These are phyloP conservation scores for Endoconidiophora polonica DNA, from an alignment of 2,329 filamentous ascomycete species.

Conservation along the genomic window DNA sequence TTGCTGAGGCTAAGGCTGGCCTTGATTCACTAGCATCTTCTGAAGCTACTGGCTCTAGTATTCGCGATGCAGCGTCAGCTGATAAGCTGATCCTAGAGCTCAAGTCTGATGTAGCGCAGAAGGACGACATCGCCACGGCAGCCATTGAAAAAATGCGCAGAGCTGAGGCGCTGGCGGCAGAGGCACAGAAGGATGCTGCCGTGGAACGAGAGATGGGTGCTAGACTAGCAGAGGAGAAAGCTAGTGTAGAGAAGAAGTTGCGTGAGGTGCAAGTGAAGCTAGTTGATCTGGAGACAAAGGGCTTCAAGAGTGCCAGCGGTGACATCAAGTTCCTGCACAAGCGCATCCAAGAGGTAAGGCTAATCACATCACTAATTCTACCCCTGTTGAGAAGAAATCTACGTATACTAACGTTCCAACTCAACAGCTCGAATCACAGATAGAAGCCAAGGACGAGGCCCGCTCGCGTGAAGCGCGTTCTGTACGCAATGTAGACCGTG, in stretches of 20 bases:
- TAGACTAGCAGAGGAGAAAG: constrained; percentile 78
- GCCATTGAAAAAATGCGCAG: constrained; percentile 95
- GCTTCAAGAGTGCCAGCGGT: constrained; percentile 83
- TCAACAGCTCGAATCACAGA: constrained; percentile 63
- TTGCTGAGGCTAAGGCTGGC: constrained; percentile 74
- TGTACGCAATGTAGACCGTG: constrained; percentile 81
- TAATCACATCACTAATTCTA: not conserved
- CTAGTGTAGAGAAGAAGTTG: constrained; percentile 68
- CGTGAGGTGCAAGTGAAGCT: constrained; percentile 82
- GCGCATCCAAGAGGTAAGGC: constrained; percentile 77
- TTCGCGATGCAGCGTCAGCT: constrained; percentile 75
- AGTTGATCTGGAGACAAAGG: constrained; percentile 91
- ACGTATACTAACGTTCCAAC: constrained; percentile 17
- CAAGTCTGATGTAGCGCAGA: constrained; percentile 74
- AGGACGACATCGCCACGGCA: constrained; percentile 81
- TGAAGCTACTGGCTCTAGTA: constrained; percentile 67
- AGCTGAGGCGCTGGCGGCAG: constrained; percentile 69
- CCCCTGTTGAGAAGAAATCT: not conserved
- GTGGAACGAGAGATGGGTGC: constrained; percentile 69
- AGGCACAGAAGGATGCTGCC: constrained; percentile 85
- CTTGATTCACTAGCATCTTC: constrained; percentile 60
- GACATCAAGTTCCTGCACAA: constrained; percentile 92
- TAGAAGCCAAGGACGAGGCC: constrained; percentile 67
- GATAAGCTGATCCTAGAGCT: constrained; percentile 82
- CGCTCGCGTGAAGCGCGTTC: constrained; percentile 70